A percentile compares a stretch with the other conserved stretches of the same genome.
These are phyloP conservation scores for Leccinum broughii DNA, from an alignment of 768 basidiomycete species.

Conservation along the genomic window DNA sequence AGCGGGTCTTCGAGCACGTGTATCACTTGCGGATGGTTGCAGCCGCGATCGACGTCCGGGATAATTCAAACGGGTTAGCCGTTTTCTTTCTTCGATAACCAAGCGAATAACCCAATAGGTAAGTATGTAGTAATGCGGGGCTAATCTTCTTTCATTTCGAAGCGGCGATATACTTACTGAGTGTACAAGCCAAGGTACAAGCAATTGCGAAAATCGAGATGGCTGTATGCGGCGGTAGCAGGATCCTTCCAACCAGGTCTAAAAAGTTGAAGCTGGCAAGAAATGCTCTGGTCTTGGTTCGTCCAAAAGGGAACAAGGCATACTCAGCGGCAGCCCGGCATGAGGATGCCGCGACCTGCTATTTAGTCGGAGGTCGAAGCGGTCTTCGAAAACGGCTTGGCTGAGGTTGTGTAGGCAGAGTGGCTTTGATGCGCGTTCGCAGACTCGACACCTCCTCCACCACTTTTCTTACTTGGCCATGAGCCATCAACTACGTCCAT, in stretches of 20 bases:
- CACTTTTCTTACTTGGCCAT: constrained; percentile 42
- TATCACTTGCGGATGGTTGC: not conserved
- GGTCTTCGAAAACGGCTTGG: constrained; percentile 26
- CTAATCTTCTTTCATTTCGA: constrained; percentile 22
- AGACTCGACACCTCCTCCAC: constrained; percentile 25
- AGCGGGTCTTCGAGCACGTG: not conserved
- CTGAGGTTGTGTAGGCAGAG: constrained; percentile 34
- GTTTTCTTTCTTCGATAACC: not conserved
- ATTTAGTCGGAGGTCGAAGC: constrained; percentile 24
- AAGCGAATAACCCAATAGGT: not conserved
- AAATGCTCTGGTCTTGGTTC: not conserved
- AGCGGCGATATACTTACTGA: not conserved
- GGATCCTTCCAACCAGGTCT: not conserved
- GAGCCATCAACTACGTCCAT: constrained; percentile 64
- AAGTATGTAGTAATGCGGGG: not conserved
- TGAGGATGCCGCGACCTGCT: constrained; percentile 15
- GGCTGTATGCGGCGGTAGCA: not conserved
- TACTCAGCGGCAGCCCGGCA: constrained; percentile 28
- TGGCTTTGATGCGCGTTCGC: constrained; percentile 36
- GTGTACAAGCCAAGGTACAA: no score
- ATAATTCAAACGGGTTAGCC: not conserved
- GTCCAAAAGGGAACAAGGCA: constrained; percentile 12
- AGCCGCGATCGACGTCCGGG: not conserved
- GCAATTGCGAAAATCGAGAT: not conserved
- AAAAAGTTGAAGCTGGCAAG: not conserved